Evolutionary conservation across 148 eudicot genomes (phyloP).

Genomic region (Persicaria maculosa): DNA sequence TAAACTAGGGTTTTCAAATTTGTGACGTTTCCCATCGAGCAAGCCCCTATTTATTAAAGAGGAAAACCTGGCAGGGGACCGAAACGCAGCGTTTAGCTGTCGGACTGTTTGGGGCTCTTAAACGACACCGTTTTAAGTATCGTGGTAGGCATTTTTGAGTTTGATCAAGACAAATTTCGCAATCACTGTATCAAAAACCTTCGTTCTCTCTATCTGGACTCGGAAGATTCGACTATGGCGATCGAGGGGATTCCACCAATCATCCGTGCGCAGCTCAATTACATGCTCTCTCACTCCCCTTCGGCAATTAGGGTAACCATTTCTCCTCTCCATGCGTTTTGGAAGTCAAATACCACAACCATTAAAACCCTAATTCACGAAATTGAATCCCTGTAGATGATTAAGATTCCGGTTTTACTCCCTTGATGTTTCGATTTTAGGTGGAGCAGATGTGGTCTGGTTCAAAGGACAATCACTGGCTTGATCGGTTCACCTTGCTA

Average conservation of each 20-base stretch:
- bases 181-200: background rate
- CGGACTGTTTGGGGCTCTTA: background rate
- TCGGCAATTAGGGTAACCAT: constrained; percentile 51
- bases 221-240: constrained; percentile 39
- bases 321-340: background rate
- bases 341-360: background rate
- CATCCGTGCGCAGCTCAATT: constrained; percentile 62
- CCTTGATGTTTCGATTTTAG: constrained; percentile 24
- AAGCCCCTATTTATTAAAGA: background rate
- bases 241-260: constrained; percentile 72
- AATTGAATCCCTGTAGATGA: background rate
- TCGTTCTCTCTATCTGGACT: background rate
- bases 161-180: background rate
- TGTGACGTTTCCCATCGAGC: background rate
- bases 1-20: background rate
- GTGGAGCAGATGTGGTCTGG: constrained; percentile 94
- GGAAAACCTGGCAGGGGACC: background rate
- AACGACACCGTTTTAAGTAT: background rate
- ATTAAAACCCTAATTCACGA: constrained; percentile 13
- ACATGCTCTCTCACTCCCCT: constrained; percentile 65
- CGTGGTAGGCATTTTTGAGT: background rate
- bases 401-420: background rate
- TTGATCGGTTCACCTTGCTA: constrained; percentile 74
- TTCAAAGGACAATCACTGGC: constrained; percentile 40
- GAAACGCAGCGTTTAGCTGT: background rate